These are phyloP conservation scores for Pseudogymnoascus sp. DNA, from an alignment of 2,329 filamentous ascomycete genomes.

Conservation along the genomic window DNA sequence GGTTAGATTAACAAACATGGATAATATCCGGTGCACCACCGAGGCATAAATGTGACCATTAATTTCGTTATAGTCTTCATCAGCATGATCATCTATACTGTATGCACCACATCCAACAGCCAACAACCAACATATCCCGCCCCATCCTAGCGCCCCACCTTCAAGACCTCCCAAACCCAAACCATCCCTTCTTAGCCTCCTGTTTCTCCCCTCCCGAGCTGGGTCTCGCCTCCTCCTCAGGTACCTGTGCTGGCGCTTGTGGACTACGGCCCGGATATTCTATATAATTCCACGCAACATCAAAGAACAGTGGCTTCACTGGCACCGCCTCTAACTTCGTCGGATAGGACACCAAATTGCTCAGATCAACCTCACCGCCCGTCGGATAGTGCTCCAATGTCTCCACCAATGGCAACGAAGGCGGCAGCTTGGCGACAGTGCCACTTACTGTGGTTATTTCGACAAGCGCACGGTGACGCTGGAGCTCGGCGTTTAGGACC, in stretches of 20 bases:
- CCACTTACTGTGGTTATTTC: constrained; percentile 60
- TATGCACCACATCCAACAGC: neutral
- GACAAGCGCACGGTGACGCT: constrained; percentile 76
- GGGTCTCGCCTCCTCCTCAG: constrained; percentile 23
- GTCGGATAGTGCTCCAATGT: constrained; percentile 67
- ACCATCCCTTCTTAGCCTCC: constrained; percentile 64
- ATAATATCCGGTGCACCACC: neutral
- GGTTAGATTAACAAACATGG: neutral
- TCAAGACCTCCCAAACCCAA: constrained; percentile 48
- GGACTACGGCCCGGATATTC: constrained; percentile 64
- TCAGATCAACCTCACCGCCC: constrained; percentile 57
- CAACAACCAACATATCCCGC: neutral
- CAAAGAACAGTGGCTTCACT: constrained; percentile 91
- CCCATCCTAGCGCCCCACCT: neutral
- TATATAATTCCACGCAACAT: constrained; percentile 97
- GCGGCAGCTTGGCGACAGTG: constrained; percentile 33
- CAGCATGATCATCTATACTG: neutral
- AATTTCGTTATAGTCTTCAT: neutral
- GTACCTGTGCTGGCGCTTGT: constrained; percentile 16
- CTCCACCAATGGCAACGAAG: constrained; percentile 57
- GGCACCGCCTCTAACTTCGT: constrained; percentile 75
- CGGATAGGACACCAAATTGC: constrained; percentile 78
- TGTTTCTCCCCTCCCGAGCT: constrained; percentile 28
- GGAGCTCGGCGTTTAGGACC: constrained; percentile 62
- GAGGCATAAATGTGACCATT: neutral